Evolutionary conservation across 2,329 filamentous ascomycete genomes (phyloP), one percentile per base, ranked within the genome.

Genomic region (Claviceps cyperi): DNA sequence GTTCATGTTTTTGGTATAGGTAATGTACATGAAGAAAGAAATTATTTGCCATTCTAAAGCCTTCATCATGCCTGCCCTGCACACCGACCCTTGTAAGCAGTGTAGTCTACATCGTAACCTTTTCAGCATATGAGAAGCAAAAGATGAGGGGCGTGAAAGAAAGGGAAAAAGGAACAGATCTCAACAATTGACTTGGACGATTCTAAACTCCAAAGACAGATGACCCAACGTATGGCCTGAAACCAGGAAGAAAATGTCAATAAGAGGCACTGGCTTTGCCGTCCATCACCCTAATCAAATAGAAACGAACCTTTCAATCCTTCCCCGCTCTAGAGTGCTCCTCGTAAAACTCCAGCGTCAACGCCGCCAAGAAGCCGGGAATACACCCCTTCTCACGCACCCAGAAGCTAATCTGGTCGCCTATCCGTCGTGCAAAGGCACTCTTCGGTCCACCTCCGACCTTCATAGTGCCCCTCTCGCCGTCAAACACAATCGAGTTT

Each of bases 381-480:
- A 97, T 94, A 64, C 91, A 91, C 45, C 89, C 90, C 70, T 89
- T 81, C 59, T 92, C 89, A 60, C 94, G 80, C 1, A 97, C 91
- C 91, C 92, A 98, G 66, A 95, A 97, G 56, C 88, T 84, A 60
- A 96, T 91, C 64, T 90, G 79, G 60, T 87, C 84, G 56, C 78
- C 78, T 55, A 98, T 95, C 66, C 89, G 83, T 50, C 78, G 70
- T 1, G 90, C 92, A 66, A 98, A 98, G 13, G 80, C 75, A 62
- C 87, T 94, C 61, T 86, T 78, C 1, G 89, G 86, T 0, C 92
- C 92, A 1, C 92, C 92, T 36, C 84, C 86, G 51, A 98, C 86
- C 74, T 98, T 98, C 92, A 98, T 98, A 1, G 90, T 96, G 7
- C 91, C 92, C 51, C 85, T 82, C 69, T 96, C 89, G 48, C 89